These are phyloP conservation scores for Abortiporus biennis DNA, from an alignment of 1,284 basidiomycete species.

Conservation along the genomic window DNA sequence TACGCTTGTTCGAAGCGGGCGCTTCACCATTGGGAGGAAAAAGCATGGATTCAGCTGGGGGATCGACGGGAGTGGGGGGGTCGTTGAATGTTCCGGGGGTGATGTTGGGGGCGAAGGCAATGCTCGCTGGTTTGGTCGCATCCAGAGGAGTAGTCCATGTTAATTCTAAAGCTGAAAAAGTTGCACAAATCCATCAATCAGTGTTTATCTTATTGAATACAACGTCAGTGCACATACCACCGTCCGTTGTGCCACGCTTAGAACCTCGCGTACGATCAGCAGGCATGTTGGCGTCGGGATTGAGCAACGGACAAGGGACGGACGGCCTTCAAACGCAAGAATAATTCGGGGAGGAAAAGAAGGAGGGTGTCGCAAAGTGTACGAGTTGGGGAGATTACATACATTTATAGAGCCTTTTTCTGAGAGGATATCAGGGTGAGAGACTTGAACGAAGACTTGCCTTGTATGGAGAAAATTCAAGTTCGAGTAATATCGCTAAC, in stretches of 20 bases:
- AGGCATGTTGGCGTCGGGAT: slow-evolving; percentile 38
- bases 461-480: neutral
- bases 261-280: slow-evolving; percentile 42
- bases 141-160: slow-evolving; percentile 49
- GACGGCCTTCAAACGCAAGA: slow-evolving; percentile 17
- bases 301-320: slow-evolving; percentile 17
- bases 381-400: slow-evolving; percentile 12
- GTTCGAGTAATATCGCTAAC: neutral
- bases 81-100: slow-evolving; percentile 59
- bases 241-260: slow-evolving; percentile 32
- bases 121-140: slow-evolving; percentile 31
- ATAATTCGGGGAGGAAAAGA: slow-evolving; percentile 23
- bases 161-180: slow-evolving; percentile 36
- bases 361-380: slow-evolving; percentile 16
- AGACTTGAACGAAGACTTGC: neutral
- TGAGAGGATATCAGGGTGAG: slow-evolving; percentile 7
- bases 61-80: slow-evolving; percentile 25
- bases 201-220: neutral
- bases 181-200: slow-evolving; percentile 4
- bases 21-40: slow-evolving; percentile 36
- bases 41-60: slow-evolving; percentile 29
- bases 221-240: slow-evolving; percentile 31
- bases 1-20: slow-evolving; percentile 17
- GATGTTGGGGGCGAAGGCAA: slow-evolving; percentile 54
- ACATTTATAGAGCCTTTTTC: slow-evolving; percentile 13